Evolutionary conservation across 1,139 yeast species (phyloP), one percentile per base, ranked within the genome.

Genomic region (Tardiomyces blankii): DNA sequence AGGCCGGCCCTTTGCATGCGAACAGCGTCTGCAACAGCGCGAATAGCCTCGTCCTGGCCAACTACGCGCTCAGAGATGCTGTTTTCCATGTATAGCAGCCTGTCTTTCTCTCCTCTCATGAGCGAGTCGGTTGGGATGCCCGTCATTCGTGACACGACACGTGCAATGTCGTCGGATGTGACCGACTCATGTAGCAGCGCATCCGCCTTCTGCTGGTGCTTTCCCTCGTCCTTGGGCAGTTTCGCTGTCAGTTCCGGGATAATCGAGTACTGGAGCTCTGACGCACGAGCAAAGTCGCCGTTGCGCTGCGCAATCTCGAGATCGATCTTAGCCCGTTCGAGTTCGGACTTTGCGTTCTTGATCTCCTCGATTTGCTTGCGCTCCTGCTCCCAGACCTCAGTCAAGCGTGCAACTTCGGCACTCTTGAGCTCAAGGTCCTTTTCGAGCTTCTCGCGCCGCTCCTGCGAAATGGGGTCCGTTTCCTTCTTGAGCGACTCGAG

Each of bases 1-100:
- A 91, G 75, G 0, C 98, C 98, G 1, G 98, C 98, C 57, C 98
- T 76, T 63, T 91, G 97, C 51, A 91, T 72, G 62, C 96, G 81
- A 11, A 91, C 97, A 1, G 98, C 96, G 65, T 89, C 95, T 0
- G 96, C 74, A 44, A 91, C 82, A 0, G 95, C 84, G 49, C 76
- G 75, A 44, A 91, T 86, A 0, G 97, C 97, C 60, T 87, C 95
- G 57, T 89, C 95, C 66, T 91, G 98, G 3, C 98, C 98, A 50
- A 91, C 80, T 39, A 91, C 96, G 50, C 86, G 78, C 52, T 75
- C 75, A 62, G 75, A 85, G 47, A 91, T 64, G 49, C 79, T 95
- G 54, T 75, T 80, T 68, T 91, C 99, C 97, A 91, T 91, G 60
- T 83, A 84, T 59, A 91, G 87, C 61, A 91, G 72, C 59, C 88